Conservation (phyloP, 1,139 yeast species). For the Magnusiomyces tetraspermus region DNA sequence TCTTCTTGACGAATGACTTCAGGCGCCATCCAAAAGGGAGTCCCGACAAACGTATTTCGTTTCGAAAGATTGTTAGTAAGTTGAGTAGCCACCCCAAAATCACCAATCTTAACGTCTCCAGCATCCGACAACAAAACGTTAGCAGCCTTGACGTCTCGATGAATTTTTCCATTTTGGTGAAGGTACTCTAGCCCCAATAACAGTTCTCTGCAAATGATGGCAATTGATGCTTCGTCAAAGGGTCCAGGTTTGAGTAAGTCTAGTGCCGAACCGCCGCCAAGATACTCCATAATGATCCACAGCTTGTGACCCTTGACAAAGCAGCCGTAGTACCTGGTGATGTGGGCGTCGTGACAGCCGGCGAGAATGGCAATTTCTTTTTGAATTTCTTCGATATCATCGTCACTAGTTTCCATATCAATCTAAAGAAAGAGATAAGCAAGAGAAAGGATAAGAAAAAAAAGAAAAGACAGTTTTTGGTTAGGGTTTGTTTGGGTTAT, state of each 20-base stretch:
- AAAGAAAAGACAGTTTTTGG: background rate
- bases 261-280: constrained; percentile 75
- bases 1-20: constrained; percentile 86
- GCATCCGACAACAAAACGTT: constrained; percentile 54
- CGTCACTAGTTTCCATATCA: constrained; percentile 68
- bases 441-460: background rate
- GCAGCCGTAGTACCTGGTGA: constrained; percentile 71
- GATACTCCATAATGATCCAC: constrained; percentile 72
- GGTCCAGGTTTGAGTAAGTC: constrained; percentile 54
- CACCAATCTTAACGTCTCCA: constrained; percentile 85
- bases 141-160: constrained; percentile 81
- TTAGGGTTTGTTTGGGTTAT: too few relatives aligned
- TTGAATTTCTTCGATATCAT: constrained; percentile 70
- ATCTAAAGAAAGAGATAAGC: constrained; percentile 45
- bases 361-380: constrained; percentile 69
- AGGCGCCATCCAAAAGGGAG: constrained; percentile 99
- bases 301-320: constrained; percentile 69
- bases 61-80: constrained; percentile 67
- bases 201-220: constrained; percentile 48
- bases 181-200: constrained; percentile 64
- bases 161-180: constrained; percentile 73
- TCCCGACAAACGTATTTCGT: constrained; percentile 89
- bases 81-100: constrained; percentile 93
- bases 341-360: constrained; percentile 60
- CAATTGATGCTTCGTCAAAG: constrained; percentile 46